Evolutionary conservation across 2,329 filamentous ascomycete species (phyloP).

Genomic region (Amesomyces nigricolor): DNA sequence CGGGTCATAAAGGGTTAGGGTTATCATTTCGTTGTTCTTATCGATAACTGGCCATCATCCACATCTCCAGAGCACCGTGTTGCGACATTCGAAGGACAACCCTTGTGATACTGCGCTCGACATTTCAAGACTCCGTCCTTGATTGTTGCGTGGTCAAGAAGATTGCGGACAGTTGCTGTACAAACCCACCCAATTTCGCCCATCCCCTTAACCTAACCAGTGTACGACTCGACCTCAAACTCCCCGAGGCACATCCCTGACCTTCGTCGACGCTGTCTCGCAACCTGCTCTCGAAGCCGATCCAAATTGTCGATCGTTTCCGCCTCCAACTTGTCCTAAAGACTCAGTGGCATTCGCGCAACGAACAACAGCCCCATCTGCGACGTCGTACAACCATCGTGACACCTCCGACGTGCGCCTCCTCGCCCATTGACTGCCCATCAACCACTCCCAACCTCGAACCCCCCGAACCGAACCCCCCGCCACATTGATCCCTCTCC

Average conservation of each 20-base stretch:
- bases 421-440: background rate
- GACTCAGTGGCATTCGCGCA: no score
- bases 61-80: background rate
- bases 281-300: background rate
- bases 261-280: background rate
- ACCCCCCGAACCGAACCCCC: background rate
- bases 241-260: background rate
- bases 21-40: background rate
- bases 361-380: background rate
- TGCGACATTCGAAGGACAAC: background rate
- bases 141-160: background rate
- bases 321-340: background rate
- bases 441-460: background rate
- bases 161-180: conserved; percentile 1
- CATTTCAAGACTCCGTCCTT: background rate
- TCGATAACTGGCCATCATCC: background rate
- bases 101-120: conserved; percentile 6
- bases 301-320: background rate
- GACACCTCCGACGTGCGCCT: background rate
- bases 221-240: conserved; percentile 13
- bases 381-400: background rate
- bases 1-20: conserved; percentile 1
- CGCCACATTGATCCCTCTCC: background rate
- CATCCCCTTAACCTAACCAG: conserved; percentile 13
- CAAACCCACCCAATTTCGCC: conserved; percentile 12